phyloP scores from a whole-genome alignment of 352 stramenopile genomes.

The Peronosclerospora sorghi region DNA sequence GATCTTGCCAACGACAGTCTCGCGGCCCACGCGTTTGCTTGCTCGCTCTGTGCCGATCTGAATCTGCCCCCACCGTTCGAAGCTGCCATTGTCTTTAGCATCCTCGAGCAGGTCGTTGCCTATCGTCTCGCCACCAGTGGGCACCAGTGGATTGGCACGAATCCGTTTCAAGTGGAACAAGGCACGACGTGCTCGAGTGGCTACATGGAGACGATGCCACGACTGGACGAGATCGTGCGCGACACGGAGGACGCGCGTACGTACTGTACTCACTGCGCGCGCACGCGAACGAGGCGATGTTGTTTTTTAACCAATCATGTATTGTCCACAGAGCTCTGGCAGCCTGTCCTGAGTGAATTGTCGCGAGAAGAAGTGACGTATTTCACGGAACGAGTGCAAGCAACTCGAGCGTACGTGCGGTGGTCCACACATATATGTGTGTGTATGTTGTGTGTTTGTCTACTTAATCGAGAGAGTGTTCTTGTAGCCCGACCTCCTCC shows the following conservation, averaged over 20 bases:
- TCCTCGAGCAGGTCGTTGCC: constrained; percentile 56
- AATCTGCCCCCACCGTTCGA: constrained; percentile 45
- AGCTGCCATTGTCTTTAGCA: constrained; percentile 56
- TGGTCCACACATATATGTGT: too few relatives aligned
- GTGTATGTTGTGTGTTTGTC: too few relatives aligned
- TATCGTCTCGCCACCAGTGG: constrained; percentile 44
- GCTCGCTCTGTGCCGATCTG: constrained; percentile 43
- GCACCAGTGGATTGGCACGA: constrained; percentile 50
- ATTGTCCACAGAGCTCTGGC: constrained; percentile 59
- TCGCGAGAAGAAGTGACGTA: constrained; percentile 56
- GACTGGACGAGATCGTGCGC: constrained; percentile 43
- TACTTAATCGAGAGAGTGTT: too few relatives aligned
- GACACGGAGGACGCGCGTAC: constrained; percentile 31
- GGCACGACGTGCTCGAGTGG: constrained; percentile 15
- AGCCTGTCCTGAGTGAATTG: constrained; percentile 59
- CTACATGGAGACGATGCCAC: constrained; percentile 45
- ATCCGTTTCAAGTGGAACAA: constrained; percentile 23
- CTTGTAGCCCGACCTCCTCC: too few relatives aligned
- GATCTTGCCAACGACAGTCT: constrained; percentile 46
- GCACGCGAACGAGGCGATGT: too few relatives aligned
- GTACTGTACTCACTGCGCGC: too few relatives aligned
- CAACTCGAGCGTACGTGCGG: constrained; percentile 26
- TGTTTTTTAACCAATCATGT: too few relatives aligned
- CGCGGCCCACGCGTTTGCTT: constrained; percentile 40
- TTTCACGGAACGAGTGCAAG: constrained; percentile 37